Evolutionary conservation across 2,329 filamentous ascomycete genomes (phyloP).

Genomic region (Stemphylium lycopersici): DNA sequence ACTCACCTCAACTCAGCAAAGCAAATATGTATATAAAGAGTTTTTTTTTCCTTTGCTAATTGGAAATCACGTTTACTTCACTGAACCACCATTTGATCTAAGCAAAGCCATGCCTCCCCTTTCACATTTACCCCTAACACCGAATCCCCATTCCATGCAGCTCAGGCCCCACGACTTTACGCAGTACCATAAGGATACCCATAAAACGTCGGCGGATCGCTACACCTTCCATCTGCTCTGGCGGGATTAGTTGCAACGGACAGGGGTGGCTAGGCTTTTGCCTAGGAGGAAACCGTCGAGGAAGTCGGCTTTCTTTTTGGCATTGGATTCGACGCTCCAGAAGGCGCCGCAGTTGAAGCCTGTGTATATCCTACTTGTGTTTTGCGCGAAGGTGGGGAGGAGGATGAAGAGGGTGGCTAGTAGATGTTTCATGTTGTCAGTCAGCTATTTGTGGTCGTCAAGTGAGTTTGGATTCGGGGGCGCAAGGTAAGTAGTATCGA

Average conservation of each 20-base stretch:
- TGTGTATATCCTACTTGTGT: slow-evolving; percentile 27
- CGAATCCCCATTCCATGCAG: too few relatives aligned
- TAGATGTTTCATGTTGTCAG: slow-evolving; percentile 10
- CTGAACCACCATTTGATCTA: too few relatives aligned
- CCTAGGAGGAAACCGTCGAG: slow-evolving; percentile 29
- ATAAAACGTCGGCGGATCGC: slow-evolving; percentile 9
- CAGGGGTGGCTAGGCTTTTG: slow-evolving; percentile 42
- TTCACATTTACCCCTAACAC: too few relatives aligned
- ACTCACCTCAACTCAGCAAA: too few relatives aligned
- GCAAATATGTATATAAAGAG: too few relatives aligned
- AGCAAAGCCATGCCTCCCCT: too few relatives aligned
- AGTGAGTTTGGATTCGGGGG: not conserved
- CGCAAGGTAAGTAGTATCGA: too few relatives aligned
- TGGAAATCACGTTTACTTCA: too few relatives aligned
- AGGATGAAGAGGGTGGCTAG: not conserved
- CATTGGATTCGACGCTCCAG: slow-evolving; percentile 22
- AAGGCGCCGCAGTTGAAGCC: slow-evolving; percentile 41
- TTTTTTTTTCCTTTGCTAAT: too few relatives aligned
- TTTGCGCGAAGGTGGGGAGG: slow-evolving; percentile 8
- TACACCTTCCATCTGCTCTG: slow-evolving; percentile 15
- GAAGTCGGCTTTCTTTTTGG: slow-evolving; percentile 33
- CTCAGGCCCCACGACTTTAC: too few relatives aligned
- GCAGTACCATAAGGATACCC: slow-evolving; percentile 11
- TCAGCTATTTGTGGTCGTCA: not conserved
- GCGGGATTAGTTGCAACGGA: slow-evolving; percentile 26